phyloP scores from a whole-genome alignment of 108 stramenopile genomes.

The Conticribra guillardii region DNA sequence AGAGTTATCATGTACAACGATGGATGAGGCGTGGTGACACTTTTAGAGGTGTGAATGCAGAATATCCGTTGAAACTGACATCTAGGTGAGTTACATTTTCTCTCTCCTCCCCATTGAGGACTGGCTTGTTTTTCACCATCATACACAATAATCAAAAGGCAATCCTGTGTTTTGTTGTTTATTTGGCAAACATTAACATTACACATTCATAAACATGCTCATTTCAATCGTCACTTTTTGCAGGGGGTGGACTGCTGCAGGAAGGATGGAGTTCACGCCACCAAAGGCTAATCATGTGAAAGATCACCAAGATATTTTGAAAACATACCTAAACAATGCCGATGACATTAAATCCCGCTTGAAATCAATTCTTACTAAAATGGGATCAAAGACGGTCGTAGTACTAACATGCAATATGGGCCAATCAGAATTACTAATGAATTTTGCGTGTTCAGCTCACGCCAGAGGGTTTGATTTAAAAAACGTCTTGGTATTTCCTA shows the following conservation, averaged over 20 bases:
- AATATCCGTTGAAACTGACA: slow-evolving; percentile 32
- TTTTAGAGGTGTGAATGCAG: slow-evolving; percentile 16
- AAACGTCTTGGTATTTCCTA: slow-evolving; percentile 53
- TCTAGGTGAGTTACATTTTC: background rate
- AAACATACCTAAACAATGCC: slow-evolving; percentile 31
- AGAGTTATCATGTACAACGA: slow-evolving; percentile 49
- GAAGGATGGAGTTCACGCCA: slow-evolving; percentile 25
- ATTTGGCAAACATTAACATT: too few relatives aligned
- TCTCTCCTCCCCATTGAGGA: too few relatives aligned
- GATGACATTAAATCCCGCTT: slow-evolving; percentile 22
- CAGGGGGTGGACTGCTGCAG: slow-evolving; percentile 38
- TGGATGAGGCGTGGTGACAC: slow-evolving; percentile 32
- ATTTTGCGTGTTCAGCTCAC: slow-evolving; percentile 49
- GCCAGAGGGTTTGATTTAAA: slow-evolving; percentile 43
- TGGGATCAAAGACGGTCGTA: slow-evolving; percentile 25
- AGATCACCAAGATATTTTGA: slow-evolving; percentile 22
- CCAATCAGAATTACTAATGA: slow-evolving; percentile 49
- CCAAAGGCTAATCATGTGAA: slow-evolving; percentile 12
- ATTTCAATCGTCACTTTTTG: slow-evolving; percentile 25
- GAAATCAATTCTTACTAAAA: slow-evolving; percentile 18
- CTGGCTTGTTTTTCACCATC: too few relatives aligned
- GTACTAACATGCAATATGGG: slow-evolving; percentile 48
- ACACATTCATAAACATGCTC: too few relatives aligned
- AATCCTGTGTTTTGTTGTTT: too few relatives aligned
- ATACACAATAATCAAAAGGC: too few relatives aligned